Evolutionary conservation across 2,329 filamentous ascomycete species (phyloP), one percentile per base, ranked within the genome.

Genomic region (Pseudogymnoascus sp.): DNA sequence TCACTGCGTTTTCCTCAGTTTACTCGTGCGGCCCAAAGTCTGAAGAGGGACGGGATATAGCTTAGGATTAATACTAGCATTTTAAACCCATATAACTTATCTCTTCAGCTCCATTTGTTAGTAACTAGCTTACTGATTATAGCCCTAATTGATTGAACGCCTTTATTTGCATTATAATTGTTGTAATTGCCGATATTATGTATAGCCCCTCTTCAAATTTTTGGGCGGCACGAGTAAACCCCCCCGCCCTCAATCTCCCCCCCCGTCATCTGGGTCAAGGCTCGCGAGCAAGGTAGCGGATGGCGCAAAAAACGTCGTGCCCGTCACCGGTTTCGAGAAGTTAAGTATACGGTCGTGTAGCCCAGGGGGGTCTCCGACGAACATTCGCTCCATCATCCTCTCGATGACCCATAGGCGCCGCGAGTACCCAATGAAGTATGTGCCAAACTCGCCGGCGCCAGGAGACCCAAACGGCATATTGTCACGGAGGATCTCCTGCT

Each of bases 391-490:
- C 67, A 85, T 67, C 83, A 85, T 86, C 70, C 77, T 78, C 72
- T 85, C 83, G 61, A 82, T 78, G 0, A 85, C 82, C 82, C 82
- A 85, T 8, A 85, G 68, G 10, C 75, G 73, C 24, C 75, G 73
- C 1, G 81, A 79, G 68, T 84, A 84, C 0, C 81, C 82, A 60
- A 84, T 83, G 62, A 84, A 85, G 70, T 85, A 85, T 0, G 83
- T 85, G 1, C 83, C 83, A 64, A 80, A 84, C 68, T 84, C 77
- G 0, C 76, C 77, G 0, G 75, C 69, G 0, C 77, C 79, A 0
- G 82, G 82, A 0, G 79, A 80, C 0, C 83, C 83, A 70, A 85
- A 85, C 0, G 83, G 83, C 83, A 85, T 85, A 65, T 85, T 86
- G 63, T 85, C 83, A 0, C 83, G 76, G 2, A 85, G 72, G 41